Conservation (phyloP, 768 basidiomycete species). For the Tulasnella calospora region DNA sequence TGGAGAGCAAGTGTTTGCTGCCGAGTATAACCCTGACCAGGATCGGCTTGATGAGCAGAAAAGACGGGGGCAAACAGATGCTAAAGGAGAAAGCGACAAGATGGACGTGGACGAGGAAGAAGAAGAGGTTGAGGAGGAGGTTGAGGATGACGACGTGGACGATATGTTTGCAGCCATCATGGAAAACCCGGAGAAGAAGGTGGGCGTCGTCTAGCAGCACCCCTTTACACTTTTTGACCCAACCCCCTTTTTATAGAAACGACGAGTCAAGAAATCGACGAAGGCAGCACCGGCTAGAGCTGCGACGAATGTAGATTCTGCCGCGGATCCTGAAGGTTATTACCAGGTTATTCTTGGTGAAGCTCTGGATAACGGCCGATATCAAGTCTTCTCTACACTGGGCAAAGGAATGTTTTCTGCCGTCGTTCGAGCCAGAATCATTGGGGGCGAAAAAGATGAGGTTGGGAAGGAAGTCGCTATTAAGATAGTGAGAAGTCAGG, state of each 20-base stretch:
- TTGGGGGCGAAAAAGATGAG: conserved; percentile 57
- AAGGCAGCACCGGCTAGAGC: conserved; percentile 11
- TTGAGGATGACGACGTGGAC: conserved; percentile 82
- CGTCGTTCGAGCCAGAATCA: conserved; percentile 82
- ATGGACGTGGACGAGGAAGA: conserved; percentile 45
- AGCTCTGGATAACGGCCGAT: conserved; percentile 83
- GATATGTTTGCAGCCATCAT: conserved; percentile 86
- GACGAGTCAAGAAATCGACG: neutral
- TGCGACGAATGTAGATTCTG: conserved; percentile 78
- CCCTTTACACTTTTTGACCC: conserved; percentile 14
- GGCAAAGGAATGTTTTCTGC: conserved; percentile 99
- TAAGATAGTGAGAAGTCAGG: conserved; percentile 93
- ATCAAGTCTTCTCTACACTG: conserved; percentile 91
- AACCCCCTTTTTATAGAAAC: conserved; percentile 19
- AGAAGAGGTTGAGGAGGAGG: conserved; percentile 53
- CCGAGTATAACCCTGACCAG: conserved; percentile 82
- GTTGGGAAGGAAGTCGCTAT: conserved; percentile 82
- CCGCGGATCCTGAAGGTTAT: conserved; percentile 92
- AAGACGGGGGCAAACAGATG: conserved; percentile 52
- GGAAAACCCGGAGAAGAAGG: conserved; percentile 51
- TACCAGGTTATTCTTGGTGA: conserved; percentile 93
- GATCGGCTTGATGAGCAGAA: conserved; percentile 84
- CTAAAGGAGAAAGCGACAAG: conserved; percentile 36
- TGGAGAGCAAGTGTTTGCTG: conserved; percentile 75
- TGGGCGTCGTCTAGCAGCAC: conserved; percentile 31